A percentile compares a stretch with the other conserved stretches of the same genome.
phyloP scores from a whole-genome alignment of 352 stramenopile genomes.

The Aphanomyces cochlioides region DNA sequence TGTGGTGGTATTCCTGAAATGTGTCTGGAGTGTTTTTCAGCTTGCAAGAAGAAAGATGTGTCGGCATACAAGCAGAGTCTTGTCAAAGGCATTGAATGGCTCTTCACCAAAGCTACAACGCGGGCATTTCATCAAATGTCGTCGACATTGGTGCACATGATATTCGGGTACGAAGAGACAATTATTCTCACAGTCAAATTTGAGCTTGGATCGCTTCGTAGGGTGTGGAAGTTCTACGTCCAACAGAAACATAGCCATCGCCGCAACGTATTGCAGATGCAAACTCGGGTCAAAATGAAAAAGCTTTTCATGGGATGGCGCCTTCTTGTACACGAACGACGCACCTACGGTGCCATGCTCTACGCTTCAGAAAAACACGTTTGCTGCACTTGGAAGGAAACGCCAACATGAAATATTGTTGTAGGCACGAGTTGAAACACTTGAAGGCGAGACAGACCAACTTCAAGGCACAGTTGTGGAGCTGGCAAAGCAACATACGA shows the following conservation, averaged over 20 bases:
- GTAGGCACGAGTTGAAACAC: constrained; percentile 37
- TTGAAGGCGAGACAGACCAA: constrained; percentile 48
- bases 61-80: constrained; percentile 65
- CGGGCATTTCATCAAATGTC: constrained; percentile 57
- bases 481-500: constrained; percentile 34
- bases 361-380: constrained; percentile 59
- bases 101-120: constrained; percentile 57
- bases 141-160: constrained; percentile 52
- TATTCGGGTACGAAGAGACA: constrained; percentile 39
- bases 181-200: constrained; percentile 6
- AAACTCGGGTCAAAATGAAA: constrained; percentile 39
- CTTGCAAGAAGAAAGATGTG: constrained; percentile 57
- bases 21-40: constrained; percentile 62
- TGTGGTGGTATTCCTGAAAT: constrained; percentile 65
- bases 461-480: constrained; percentile 66
- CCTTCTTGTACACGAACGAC: constrained; percentile 52
- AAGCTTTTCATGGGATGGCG: constrained; percentile 49
- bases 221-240: constrained; percentile 47
- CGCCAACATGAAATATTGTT: background rate
- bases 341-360: constrained; percentile 68
- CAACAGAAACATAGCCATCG: constrained; percentile 37
- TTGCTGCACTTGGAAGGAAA: background rate
- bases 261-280: constrained; percentile 21
- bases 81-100: constrained; percentile 50
- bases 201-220: background rate